Evolutionary conservation across 2,329 filamentous ascomycete genomes (phyloP).

Genomic region (Herpotrichia juniperi): DNA sequence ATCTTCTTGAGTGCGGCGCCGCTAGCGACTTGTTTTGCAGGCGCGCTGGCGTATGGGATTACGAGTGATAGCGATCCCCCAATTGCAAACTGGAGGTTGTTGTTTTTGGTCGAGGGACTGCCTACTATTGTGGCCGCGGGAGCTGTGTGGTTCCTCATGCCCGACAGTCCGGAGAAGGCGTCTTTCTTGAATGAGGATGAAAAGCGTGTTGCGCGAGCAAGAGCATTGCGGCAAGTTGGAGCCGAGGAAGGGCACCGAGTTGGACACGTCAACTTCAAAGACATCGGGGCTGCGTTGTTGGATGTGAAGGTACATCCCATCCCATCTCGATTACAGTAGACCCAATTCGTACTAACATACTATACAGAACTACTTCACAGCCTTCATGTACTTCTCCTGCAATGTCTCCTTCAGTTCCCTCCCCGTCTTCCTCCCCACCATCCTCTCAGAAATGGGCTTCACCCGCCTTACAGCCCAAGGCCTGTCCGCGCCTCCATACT

Average conservation of each 20-base stretch:
- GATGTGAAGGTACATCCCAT: conserved; percentile 34
- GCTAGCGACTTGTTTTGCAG: conserved; percentile 80
- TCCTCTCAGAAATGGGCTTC: conserved; percentile 67
- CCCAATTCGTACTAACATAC: not conserved
- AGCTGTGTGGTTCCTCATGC: conserved; percentile 51
- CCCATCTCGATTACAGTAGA: not conserved
- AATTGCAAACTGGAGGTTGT: conserved; percentile 67
- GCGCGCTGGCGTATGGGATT: conserved; percentile 62
- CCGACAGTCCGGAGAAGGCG: conserved; percentile 52
- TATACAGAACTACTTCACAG: conserved; percentile 1
- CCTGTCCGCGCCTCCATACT: conserved; percentile 73
- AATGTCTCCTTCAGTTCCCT: conserved; percentile 60
- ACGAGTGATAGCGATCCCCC: conserved; percentile 59
- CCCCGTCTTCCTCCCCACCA: conserved; percentile 52
- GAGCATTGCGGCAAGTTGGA: conserved; percentile 38
- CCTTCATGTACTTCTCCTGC: conserved; percentile 44
- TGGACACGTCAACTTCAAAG: conserved; percentile 35
- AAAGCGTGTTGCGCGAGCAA: conserved; percentile 36
- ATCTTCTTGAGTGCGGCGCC: conserved; percentile 63
- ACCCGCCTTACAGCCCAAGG: conserved; percentile 61
- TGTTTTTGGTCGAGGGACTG: conserved; percentile 56
- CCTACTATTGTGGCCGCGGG: conserved; percentile 51
- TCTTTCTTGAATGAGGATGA: conserved; percentile 51
- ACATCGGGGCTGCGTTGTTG: conserved; percentile 33
- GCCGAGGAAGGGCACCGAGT: conserved; percentile 26